These are phyloP conservation scores for Dendrostoma leiphaemia DNA, from an alignment of 2,329 filamentous ascomycete species.

Conservation along the genomic window DNA sequence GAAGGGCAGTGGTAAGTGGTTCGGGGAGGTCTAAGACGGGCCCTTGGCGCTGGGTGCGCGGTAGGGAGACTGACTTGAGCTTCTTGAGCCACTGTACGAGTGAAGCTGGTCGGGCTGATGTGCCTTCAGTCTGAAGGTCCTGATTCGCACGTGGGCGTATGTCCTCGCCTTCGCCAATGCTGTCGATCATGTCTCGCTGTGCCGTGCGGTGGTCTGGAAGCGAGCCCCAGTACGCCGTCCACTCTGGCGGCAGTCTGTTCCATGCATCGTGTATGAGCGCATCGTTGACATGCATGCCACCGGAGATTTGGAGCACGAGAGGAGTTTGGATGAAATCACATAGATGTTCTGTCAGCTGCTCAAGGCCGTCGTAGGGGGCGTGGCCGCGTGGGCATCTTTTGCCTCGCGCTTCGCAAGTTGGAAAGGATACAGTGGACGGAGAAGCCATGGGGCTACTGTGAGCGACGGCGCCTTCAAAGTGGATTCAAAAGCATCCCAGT, in stretches of 20 bases:
- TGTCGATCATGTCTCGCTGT: conserved; percentile 29
- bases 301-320: conserved; percentile 30
- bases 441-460: too few species aligned
- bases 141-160: background rate
- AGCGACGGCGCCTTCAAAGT: too few species aligned
- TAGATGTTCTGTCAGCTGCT: conserved; percentile 24
- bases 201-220: conserved; percentile 28
- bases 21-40: conserved; percentile 21
- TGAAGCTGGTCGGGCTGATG: conserved; percentile 20
- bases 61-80: conserved; percentile 24
- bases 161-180: conserved; percentile 22
- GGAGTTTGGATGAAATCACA: conserved; percentile 25
- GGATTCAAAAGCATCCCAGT: too few species aligned
- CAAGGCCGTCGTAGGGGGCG: conserved; percentile 17
- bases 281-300: conserved; percentile 34
- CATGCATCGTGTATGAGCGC: conserved; percentile 30
- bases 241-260: conserved; percentile 28
- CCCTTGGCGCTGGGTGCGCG: conserved; percentile 22
- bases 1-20: conserved; percentile 19
- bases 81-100: conserved; percentile 24
- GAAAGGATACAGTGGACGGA: too few species aligned
- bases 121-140: background rate
- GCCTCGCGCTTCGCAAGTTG: too few species aligned
- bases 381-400: conserved; percentile 2
- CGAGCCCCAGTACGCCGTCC: conserved; percentile 29